Conservation (phyloP, 257 asterid species). For the Mitragyna speciosa region DNA sequence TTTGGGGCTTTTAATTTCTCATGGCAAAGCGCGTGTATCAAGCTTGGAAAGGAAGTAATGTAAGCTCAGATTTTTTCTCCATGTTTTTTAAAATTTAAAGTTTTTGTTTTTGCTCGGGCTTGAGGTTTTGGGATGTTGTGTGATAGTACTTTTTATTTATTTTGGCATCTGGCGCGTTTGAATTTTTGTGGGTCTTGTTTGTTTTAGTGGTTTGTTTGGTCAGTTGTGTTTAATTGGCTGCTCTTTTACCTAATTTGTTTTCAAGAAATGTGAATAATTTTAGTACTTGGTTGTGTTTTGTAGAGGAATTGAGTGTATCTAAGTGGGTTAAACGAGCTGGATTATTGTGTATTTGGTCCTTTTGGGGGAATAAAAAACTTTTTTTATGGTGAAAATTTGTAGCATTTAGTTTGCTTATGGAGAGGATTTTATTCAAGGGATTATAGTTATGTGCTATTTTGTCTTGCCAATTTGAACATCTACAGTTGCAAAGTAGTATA, state of each 20-base stretch:
- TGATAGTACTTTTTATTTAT: conserved; percentile 13
- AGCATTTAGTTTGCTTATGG: background rate
- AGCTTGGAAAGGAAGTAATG: conserved; percentile 97
- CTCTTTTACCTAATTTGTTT: background rate
- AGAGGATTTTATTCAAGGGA: background rate
- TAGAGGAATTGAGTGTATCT: background rate
- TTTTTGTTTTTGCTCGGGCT: background rate
- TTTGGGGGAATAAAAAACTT: background rate
- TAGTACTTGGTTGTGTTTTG: background rate
- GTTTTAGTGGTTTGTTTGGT: conserved; percentile 3
- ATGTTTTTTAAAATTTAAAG: conserved; percentile 11
- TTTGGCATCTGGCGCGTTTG: conserved; percentile 22
- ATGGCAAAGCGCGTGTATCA: conserved; percentile 94
- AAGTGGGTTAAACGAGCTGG: background rate
- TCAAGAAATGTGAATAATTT: background rate
- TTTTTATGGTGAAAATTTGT: background rate
- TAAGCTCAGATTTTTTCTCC: conserved; percentile 44
- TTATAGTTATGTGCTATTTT: background rate
- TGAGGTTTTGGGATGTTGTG: conserved; percentile 12
- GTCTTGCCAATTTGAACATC: background rate
- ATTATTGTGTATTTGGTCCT: background rate
- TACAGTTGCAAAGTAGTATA: background rate
- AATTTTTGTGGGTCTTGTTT: conserved; percentile 15
- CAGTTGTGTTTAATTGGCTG: conserved; percentile 3
- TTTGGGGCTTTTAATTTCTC: conserved; percentile 28